A percentile compares a stretch with the other conserved stretches of the same genome.
Conservation (phyloP, 176 grass and related monocot genomes). For the Phragmites australis region DNA sequence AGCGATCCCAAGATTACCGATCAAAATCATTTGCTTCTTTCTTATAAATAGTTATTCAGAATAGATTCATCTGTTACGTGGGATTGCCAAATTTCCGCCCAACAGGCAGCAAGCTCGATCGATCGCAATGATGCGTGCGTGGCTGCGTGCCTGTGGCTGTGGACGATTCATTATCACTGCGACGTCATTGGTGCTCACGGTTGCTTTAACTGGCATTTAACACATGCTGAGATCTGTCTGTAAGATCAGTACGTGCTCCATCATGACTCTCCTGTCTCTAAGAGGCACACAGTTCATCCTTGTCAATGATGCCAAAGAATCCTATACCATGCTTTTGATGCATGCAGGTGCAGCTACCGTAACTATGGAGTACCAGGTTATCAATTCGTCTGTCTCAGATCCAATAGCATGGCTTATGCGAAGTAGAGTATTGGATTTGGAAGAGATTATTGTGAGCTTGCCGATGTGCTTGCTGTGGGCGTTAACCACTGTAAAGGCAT, state of each 20-base stretch:
- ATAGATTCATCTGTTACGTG: no score
- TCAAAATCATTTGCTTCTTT: no score
- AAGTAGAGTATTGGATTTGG: neutral
- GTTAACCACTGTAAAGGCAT: neutral
- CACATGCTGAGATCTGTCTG: constrained; percentile 22
- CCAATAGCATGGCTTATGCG: neutral
- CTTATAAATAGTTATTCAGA: no score
- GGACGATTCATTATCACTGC: constrained; percentile 13
- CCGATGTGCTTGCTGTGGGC: neutral
- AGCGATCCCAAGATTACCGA: no score
- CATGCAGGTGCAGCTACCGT: neutral
- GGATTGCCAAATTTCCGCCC: no score
- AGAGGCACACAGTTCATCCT: neutral
- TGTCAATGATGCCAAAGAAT: neutral
- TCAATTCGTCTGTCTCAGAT: neutral
- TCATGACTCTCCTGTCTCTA: neutral
- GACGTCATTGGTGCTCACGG: constrained; percentile 18
- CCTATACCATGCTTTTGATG: neutral
- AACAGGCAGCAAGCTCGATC: neutral
- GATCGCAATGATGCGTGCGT: constrained; percentile 36
- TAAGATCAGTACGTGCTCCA: neutral
- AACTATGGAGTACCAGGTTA: neutral
- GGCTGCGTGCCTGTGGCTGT: constrained; percentile 31
- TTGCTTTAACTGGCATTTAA: constrained; percentile 41
- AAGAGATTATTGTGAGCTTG: neutral